A percentile compares a stretch with the other conserved stretches of the same genome.
Conservation (phyloP, 1,284 basidiomycete species). For the Irpex sp. region DNA sequence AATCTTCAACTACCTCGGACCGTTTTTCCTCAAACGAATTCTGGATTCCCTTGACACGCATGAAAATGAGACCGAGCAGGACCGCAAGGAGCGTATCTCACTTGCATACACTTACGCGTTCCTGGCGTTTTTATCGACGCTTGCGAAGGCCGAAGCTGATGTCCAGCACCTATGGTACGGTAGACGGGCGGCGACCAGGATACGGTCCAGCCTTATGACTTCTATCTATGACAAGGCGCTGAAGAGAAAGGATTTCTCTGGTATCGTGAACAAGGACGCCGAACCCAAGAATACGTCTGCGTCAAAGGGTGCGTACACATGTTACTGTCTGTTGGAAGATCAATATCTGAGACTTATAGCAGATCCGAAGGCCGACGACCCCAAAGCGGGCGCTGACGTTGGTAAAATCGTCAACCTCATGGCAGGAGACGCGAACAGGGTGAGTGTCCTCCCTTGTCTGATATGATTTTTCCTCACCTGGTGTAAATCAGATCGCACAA, state of each 20-base stretch:
- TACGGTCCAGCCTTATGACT: slow-evolving; percentile 74
- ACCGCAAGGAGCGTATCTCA: slow-evolving; percentile 41
- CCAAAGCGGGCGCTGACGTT: slow-evolving; percentile 66
- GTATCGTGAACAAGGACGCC: slow-evolving; percentile 53
- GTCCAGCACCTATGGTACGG: slow-evolving; percentile 78
- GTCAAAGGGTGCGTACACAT: slow-evolving; percentile 1
- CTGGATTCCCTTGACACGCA: slow-evolving; percentile 36
- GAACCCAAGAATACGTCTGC: slow-evolving; percentile 34
- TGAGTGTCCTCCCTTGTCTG: slow-evolving; percentile 13
- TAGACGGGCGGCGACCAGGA: slow-evolving; percentile 66
- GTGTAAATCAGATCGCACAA: slow-evolving; percentile 35
- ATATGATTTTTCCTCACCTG: background rate
- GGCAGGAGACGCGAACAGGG: slow-evolving; percentile 64
- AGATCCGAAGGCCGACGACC: slow-evolving; percentile 46
- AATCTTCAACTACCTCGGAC: slow-evolving; percentile 64
- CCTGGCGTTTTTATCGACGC: slow-evolving; percentile 56
- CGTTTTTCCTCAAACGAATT: slow-evolving; percentile 67
- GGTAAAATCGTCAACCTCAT: slow-evolving; percentile 81
- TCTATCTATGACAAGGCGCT: slow-evolving; percentile 90
- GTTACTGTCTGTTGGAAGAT: background rate
- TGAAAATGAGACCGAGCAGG: slow-evolving; percentile 23
- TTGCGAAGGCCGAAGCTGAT: slow-evolving; percentile 67
- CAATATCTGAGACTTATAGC: background rate
- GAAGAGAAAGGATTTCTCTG: slow-evolving; percentile 81
- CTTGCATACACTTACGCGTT: slow-evolving; percentile 72